Percentiles rank a stretch among this genome's conserved stretches.
phyloP scores from a whole-genome alignment of 371 early-diverging fungal species.

The Rhizopus sp. region DNA sequence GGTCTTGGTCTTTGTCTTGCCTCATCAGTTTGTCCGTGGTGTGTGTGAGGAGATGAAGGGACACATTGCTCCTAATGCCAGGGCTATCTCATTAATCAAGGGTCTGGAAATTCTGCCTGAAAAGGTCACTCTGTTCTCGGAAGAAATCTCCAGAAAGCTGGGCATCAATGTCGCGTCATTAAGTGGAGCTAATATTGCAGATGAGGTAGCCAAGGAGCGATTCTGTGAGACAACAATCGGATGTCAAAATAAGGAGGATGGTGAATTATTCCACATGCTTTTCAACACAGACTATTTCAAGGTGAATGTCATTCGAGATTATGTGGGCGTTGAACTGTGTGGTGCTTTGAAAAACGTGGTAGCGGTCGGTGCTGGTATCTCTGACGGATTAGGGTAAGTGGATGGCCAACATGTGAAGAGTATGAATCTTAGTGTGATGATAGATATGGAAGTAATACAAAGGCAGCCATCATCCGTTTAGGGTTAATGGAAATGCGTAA shows the following conservation, averaged over 20 bases:
- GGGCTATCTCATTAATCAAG: slow-evolving; percentile 95
- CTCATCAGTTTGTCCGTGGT: slow-evolving; percentile 95
- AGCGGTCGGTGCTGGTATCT: slow-evolving; percentile 96
- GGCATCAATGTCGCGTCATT: slow-evolving; percentile 81
- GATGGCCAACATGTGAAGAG: slow-evolving; percentile 7
- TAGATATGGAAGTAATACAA: slow-evolving; percentile 91
- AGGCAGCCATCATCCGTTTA: slow-evolving; percentile 96
- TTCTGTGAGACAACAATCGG: slow-evolving; percentile 98
- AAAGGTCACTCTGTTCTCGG: slow-evolving; percentile 84
- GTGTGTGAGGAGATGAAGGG: slow-evolving; percentile 79
- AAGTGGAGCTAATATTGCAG: slow-evolving; percentile 99
- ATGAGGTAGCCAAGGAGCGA: slow-evolving; percentile 93
- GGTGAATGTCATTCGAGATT: slow-evolving; percentile 84
- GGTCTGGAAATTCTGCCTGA: slow-evolving; percentile 83
- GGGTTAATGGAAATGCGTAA: slow-evolving; percentile 97
- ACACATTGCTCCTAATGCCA: slow-evolving; percentile 63
- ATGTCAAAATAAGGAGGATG: slow-evolving; percentile 69
- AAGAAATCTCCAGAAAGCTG: slow-evolving; percentile 81
- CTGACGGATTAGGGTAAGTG: slow-evolving; percentile 72
- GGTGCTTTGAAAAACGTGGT: slow-evolving; percentile 99
- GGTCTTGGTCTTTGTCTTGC: slow-evolving; percentile 93
- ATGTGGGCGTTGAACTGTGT: slow-evolving; percentile 95
- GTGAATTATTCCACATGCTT: slow-evolving; percentile 75
- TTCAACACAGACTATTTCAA: slow-evolving; percentile 92
- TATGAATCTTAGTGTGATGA: slow-evolving; percentile 37